Conservation (phyloP, 139 green algal genomes). For the Chlamydomonas sp. region DNA sequence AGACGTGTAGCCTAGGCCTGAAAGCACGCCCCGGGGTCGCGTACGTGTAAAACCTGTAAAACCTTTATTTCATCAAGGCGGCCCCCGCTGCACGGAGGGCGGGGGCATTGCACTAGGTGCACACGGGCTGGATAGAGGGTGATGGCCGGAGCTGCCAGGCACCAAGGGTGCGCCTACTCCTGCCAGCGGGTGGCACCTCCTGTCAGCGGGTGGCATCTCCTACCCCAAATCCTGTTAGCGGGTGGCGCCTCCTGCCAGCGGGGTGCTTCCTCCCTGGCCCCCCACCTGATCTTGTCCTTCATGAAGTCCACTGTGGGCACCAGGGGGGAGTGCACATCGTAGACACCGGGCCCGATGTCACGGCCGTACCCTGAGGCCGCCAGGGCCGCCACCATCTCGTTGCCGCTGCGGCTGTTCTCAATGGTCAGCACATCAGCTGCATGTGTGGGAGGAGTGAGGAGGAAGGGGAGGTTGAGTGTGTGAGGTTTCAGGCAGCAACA, state of each 20-base stretch:
- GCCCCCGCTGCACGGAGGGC: too few relatives aligned
- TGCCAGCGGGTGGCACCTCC: too few relatives aligned
- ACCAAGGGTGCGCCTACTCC: too few relatives aligned
- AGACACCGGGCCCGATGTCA: constrained; percentile 79
- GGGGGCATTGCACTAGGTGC: too few relatives aligned
- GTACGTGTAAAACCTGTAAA: too few relatives aligned
- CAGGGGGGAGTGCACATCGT: constrained; percentile 83
- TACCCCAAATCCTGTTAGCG: neutral
- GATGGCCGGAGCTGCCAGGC: too few relatives aligned
- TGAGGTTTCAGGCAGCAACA: constrained; percentile 1
- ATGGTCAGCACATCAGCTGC: constrained; percentile 90
- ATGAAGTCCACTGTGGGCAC: constrained; percentile 63
- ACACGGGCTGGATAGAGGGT: too few relatives aligned
- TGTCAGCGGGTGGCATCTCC: too few relatives aligned
- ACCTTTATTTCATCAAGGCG: too few relatives aligned
- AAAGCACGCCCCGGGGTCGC: too few relatives aligned
- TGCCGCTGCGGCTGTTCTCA: constrained; percentile 74
- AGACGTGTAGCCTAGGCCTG: too few relatives aligned
- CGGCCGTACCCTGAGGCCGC: constrained; percentile 56
- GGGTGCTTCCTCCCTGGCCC: neutral
- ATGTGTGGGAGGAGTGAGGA: constrained; percentile 5
- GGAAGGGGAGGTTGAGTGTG: neutral
- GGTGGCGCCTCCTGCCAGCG: neutral
- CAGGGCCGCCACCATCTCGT: constrained; percentile 73
- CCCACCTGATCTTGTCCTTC: constrained; percentile 37